These are phyloP conservation scores for Scheffersomyces lignosus DNA, from an alignment of 805 yeast species.

Conservation along the genomic window DNA sequence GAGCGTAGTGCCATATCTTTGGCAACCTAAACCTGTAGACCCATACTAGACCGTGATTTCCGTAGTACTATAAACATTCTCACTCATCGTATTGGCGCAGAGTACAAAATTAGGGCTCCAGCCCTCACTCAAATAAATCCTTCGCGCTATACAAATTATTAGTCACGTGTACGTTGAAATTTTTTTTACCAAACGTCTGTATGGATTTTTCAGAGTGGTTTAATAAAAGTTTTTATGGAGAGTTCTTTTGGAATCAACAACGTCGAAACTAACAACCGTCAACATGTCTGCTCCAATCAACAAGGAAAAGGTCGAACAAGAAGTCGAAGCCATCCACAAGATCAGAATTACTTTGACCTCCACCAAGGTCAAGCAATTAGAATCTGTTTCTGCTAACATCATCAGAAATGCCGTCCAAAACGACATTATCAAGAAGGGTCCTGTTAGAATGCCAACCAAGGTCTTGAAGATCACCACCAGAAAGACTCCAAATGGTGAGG, in stretches of 20 bases:
- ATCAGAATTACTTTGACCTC: slow-evolving; percentile 99
- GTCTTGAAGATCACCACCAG: slow-evolving; percentile 97
- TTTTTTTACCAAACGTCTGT: too few species aligned
- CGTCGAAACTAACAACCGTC: slow-evolving; percentile 29
- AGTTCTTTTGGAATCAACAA: slow-evolving; percentile 26
- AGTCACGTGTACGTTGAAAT: too few species aligned
- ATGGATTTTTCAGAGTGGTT: slow-evolving; percentile 7
- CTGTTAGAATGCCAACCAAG: slow-evolving; percentile 99
- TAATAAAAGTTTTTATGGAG: not conserved
- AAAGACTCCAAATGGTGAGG: slow-evolving; percentile 99
- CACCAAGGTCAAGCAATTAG: slow-evolving; percentile 97
- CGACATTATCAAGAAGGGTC: slow-evolving; percentile 93
- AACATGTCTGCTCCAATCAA: slow-evolving; percentile 75
- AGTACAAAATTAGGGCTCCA: too few species aligned
- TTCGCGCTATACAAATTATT: too few species aligned
- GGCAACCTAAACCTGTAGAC: too few species aligned
- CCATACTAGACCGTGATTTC: too few species aligned
- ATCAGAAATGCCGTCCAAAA: slow-evolving; percentile 81
- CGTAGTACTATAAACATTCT: too few species aligned
- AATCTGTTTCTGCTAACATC: slow-evolving; percentile 91
- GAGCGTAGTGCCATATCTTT: too few species aligned
- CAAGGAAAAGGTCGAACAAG: slow-evolving; percentile 81
- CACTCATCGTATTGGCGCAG: too few species aligned
- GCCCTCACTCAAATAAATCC: too few species aligned
- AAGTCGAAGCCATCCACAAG: slow-evolving; percentile 85